Percentiles rank a stretch among this genome's conserved stretches.
Conservation (phyloP, 257 asterid species). For the Solanum megistacrolobum region DNA sequence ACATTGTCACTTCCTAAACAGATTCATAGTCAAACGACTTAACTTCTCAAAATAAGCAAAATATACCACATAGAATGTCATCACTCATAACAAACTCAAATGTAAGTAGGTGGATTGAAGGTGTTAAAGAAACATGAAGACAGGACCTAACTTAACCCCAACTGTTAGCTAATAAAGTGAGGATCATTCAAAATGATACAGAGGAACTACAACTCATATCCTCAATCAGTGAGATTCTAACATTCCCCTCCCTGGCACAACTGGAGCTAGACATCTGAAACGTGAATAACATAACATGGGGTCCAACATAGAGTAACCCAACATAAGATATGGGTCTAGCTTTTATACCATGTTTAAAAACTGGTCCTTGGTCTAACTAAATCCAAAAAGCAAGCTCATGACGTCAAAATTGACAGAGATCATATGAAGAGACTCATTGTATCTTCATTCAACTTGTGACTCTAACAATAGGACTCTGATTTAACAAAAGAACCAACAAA, state of each 20-base stretch:
- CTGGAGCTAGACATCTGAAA: neutral
- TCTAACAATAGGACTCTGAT: neutral
- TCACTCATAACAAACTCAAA: neutral
- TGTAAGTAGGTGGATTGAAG: neutral
- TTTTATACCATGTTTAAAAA: neutral
- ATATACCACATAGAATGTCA: neutral
- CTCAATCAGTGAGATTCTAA: neutral
- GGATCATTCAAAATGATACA: neutral
- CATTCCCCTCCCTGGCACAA: neutral
- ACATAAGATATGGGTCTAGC: neutral
- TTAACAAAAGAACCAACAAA: neutral
- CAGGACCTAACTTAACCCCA: neutral
- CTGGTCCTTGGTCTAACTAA: neutral
- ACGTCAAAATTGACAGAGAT: neutral
- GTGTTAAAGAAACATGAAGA: neutral
- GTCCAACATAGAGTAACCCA: neutral
- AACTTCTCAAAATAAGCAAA: neutral
- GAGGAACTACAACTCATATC: neutral
- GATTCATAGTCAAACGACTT: neutral
- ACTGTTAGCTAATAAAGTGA: neutral
- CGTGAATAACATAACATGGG: neutral
- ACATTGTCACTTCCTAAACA: neutral
- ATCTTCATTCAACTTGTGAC: neutral
- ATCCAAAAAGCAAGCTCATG: neutral
- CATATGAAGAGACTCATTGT: neutral